Conservation (phyloP, 345 rosid species). For the Trapa incisa region DNA sequence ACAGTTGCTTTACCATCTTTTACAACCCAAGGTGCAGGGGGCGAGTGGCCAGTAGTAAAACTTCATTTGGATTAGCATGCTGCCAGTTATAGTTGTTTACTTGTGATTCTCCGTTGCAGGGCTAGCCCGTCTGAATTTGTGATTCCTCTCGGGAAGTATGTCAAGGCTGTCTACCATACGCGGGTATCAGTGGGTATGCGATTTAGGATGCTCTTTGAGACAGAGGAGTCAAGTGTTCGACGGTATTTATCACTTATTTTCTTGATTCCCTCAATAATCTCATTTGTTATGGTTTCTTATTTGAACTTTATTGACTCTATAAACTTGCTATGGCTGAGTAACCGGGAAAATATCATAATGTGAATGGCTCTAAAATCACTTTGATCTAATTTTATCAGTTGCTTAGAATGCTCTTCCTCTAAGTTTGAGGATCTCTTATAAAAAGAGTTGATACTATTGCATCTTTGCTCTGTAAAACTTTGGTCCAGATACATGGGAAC, state of each 20-base stretch:
- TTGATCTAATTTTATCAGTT: not conserved
- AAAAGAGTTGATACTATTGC: not conserved
- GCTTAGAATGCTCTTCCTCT: not conserved
- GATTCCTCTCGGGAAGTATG: slow-evolving; percentile 39
- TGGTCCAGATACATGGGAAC: slow-evolving; percentile 54
- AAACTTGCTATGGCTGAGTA: not conserved
- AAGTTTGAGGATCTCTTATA: not conserved
- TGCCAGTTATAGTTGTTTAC: not conserved
- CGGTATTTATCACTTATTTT: slow-evolving; percentile 16
- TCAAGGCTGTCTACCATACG: slow-evolving; percentile 40
- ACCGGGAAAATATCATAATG: not conserved
- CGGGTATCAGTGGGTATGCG: slow-evolving; percentile 59
- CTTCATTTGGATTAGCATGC: not conserved
- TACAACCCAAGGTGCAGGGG: slow-evolving; percentile 31
- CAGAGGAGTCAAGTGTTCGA: slow-evolving; percentile 54
- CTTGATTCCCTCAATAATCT: not conserved
- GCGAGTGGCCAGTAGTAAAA: not conserved
- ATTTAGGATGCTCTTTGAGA: slow-evolving; percentile 56
- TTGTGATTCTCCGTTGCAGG: slow-evolving; percentile 25
- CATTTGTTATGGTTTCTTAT: not conserved
- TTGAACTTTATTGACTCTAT: not conserved
- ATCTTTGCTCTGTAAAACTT: not conserved
- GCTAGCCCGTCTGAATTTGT: slow-evolving; percentile 59
- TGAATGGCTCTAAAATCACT: not conserved
- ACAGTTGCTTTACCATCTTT: slow-evolving; percentile 36